Percentiles rank a stretch among this genome's conserved stretches.
phyloP scores from a whole-genome alignment of 129 eudicot genomes.

The Pulicaria dysenterica region DNA sequence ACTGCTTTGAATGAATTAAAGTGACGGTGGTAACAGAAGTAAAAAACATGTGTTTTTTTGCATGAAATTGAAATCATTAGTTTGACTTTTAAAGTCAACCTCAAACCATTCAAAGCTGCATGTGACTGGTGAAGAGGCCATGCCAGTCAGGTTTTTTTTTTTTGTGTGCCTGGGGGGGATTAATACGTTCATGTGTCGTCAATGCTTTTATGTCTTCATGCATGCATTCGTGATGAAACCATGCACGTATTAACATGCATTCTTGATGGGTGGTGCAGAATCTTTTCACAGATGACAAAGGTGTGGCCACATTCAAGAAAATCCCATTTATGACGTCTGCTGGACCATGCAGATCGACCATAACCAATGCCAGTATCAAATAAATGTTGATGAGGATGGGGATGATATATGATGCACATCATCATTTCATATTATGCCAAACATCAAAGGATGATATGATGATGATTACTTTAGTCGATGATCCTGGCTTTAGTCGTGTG shows the following conservation, averaged over 20 bases:
- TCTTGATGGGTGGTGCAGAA: constrained; percentile 58
- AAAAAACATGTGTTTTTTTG: not conserved
- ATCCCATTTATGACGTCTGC: constrained; percentile 88
- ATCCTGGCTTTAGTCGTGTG: not conserved
- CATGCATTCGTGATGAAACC: constrained; percentile 19
- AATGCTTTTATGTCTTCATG: not conserved
- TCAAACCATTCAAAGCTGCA: constrained; percentile 2
- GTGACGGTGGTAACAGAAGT: not conserved
- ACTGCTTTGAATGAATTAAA: not conserved
- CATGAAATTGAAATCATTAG: not conserved
- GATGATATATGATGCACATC: constrained; percentile 13
- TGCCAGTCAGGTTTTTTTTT: not conserved
- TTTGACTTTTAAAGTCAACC: not conserved
- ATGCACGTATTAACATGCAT: constrained; percentile 26
- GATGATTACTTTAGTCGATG: not conserved
- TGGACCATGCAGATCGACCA: constrained; percentile 91
- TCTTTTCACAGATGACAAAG: constrained; percentile 81
- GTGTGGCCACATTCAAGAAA: constrained; percentile 89
- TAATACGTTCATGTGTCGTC: not conserved
- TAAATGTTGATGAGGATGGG: constrained; percentile 31
- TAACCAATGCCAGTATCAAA: constrained; percentile 72
- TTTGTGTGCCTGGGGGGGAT: not conserved
- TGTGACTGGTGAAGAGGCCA: constrained; percentile 18
- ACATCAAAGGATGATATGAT: not conserved
- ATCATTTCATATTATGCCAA: not conserved